Base-by-base conservation (phyloP, 1,284 basidiomycete genomes). In the Inonotus obliquus region DNA sequence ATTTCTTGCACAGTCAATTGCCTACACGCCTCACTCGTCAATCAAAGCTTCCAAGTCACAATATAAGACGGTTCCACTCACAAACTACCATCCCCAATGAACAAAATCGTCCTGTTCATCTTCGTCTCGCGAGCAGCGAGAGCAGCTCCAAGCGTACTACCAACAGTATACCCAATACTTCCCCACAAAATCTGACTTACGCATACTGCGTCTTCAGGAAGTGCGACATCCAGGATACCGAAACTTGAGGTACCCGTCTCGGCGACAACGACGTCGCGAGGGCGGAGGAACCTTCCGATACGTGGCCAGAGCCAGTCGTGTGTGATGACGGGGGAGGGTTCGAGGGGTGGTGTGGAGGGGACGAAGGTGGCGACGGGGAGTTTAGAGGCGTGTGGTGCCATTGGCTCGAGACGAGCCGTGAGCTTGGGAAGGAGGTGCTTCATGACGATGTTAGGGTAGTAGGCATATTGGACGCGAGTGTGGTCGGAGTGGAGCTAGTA, bases 281-380 rank as follows among this genome's bases (percentile, higher is more conserved):
- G 75, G 65, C 77, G 75, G 78, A 98, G 92, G 81, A 95, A 97
- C 64, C 81, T 72, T 14, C 85, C 84, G 55, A 97, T 72, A 38
- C 89, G 82, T 0, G 92, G 91, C 96, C 96, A 98, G 71, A 98
- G 83, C 81, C 85, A 92, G 5, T 80, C 75, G 62, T 96, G 94
- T 2, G 85, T 83, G 69, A 96, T 89, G 6, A 69, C 69, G 17
- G 55, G 56, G 6, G 57, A 47, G 25, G 79, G 71, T 61, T 73
- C 72, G n/a, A 72, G 70, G 66, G 85, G 81, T 29, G 87, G 85
- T 0, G 85, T 68, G 14, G 76, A 72, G 1, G 76, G 67, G 60
- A 68, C 70, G 69, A 81, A 86, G 54, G 71, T 74, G 4, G 82
- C 79, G 3, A 89, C 84, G 17, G 72, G 56, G 59, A 86, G 70